Evolutionary conservation across 768 basidiomycete genomes (phyloP).

Genomic region (Tubosaeta brunneosetosa): DNA sequence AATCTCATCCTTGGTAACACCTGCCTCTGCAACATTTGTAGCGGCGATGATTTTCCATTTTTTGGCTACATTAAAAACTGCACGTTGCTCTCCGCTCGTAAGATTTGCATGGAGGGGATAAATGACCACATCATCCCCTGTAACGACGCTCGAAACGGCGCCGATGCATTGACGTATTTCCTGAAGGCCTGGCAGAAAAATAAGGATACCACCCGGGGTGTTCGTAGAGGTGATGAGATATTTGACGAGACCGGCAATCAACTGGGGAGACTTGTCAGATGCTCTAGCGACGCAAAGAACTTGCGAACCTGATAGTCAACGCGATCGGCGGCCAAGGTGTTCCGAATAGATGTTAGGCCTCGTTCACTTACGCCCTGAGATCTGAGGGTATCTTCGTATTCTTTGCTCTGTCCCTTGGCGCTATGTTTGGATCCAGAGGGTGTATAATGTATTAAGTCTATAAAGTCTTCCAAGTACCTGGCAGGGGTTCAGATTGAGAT

Average conservation of each 20-base stretch:
- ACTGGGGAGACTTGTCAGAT: conserved; percentile 31
- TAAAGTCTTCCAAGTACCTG: conserved; percentile 81
- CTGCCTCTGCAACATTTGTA: conserved; percentile 88
- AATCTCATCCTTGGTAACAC: conserved; percentile 6
- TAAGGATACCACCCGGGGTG: conserved; percentile 61
- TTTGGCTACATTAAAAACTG: conserved; percentile 60
- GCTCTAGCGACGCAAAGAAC: not conserved
- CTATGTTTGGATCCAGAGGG: conserved; percentile 39
- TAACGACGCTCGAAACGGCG: conserved; percentile 38
- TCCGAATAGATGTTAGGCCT: conserved; percentile 52
- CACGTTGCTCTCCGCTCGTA: conserved; percentile 75
- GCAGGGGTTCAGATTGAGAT: conserved; percentile 1
- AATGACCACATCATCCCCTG: conserved; percentile 41
- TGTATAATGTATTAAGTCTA: conserved; percentile 53
- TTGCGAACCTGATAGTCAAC: conserved; percentile 66
- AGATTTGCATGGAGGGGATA: conserved; percentile 89
- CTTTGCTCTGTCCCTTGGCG: conserved; percentile 32
- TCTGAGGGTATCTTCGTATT: conserved; percentile 44
- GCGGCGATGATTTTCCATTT: conserved; percentile 83
- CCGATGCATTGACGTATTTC: conserved; percentile 79
- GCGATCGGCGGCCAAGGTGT: conserved; percentile 53
- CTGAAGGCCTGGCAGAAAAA: conserved; percentile 89
- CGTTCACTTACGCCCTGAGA: conserved; percentile 50
- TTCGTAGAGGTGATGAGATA: conserved; percentile 52
- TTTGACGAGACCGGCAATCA: conserved; percentile 62